Conservation (phyloP, 345 rosid species). For the Garcia nutans region DNA sequence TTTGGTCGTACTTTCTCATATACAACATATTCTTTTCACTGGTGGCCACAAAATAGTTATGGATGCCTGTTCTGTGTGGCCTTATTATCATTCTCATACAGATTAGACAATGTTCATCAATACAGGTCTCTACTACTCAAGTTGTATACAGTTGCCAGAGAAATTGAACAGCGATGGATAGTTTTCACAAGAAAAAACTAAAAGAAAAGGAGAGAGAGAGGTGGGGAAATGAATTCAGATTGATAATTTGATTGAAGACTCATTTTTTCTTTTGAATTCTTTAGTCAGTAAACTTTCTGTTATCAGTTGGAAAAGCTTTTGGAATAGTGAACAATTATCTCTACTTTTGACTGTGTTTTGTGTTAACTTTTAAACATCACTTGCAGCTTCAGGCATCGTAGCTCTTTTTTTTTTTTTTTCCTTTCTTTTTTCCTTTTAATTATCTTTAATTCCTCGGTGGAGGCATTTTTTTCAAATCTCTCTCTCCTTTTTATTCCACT, state of each 20-base stretch:
- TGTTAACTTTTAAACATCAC: not conserved
- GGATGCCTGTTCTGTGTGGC: not conserved
- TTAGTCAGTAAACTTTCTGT: not conserved
- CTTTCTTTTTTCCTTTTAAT: not conserved
- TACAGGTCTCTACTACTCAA: not conserved
- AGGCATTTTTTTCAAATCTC: not conserved
- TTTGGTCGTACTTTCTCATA: too few relatives aligned
- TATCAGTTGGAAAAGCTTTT: not conserved
- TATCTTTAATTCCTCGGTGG: not conserved
- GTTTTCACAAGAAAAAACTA: not conserved
- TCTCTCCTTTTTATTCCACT: not conserved
- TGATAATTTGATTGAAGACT: not conserved
- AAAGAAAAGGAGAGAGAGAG: not conserved
- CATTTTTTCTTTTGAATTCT: not conserved
- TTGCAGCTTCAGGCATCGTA: not conserved
- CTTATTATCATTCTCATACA: not conserved
- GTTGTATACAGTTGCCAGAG: not conserved
- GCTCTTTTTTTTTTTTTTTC: not conserved
- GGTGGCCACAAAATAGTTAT: not conserved
- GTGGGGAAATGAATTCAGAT: not conserved
- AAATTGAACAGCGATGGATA: not conserved
- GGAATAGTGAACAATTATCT: not conserved
- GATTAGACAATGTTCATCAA: not conserved
- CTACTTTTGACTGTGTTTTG: not conserved
- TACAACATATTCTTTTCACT: not conserved